Evolutionary conservation across 108 stramenopile genomes (phyloP), one percentile per base, ranked within the genome.

Genomic region (Cyclotella baltica): DNA sequence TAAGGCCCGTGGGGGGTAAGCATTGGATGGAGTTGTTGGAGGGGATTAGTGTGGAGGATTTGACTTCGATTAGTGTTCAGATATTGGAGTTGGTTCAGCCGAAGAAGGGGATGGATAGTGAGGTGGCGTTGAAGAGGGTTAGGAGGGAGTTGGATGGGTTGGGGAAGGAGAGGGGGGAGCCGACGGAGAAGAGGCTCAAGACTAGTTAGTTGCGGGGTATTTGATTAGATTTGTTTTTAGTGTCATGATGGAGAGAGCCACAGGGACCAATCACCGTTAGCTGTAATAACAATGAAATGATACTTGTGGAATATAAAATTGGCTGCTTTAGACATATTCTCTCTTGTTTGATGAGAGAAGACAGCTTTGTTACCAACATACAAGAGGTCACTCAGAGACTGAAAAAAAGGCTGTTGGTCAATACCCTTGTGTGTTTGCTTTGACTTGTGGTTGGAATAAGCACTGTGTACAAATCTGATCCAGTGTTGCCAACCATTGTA

Each of bases 1-100:
- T 92, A 19, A 56, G 61, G 34, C 86, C 88, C 10, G 69, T 72
- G 27, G 81, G 62, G 30, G 66, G 58, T 28, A 83, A 77, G 25
- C 75, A 73, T 33, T 94, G 93, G 93, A 33, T 80, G 6, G 87
- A 81, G 22, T 71, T 90, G 15, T 62, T 94, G 29, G 86, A 77
- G 38, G 76, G 77, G 0, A 78, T 78, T 13, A 70, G 48, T 23
- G 70, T 65, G 40, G 69, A 78, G 61, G 77, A 78, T 53, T 50
- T 78, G 13, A 62, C 47, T 0, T 70, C 51, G 28, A 78, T 78
- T 22, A 69, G 58, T 11, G 37, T 78, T 48, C 77, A 78, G 59
- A 78, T 78, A 48, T 57, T 78, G 59, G 77, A 78, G 40, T 47
- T 78, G 30, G 69, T 78, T 4, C 77, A 78, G 35, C 62, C 77